These are phyloP conservation scores for Metarhizium humberi DNA, from an alignment of 2,329 filamentous ascomycete species.

Conservation along the genomic window DNA sequence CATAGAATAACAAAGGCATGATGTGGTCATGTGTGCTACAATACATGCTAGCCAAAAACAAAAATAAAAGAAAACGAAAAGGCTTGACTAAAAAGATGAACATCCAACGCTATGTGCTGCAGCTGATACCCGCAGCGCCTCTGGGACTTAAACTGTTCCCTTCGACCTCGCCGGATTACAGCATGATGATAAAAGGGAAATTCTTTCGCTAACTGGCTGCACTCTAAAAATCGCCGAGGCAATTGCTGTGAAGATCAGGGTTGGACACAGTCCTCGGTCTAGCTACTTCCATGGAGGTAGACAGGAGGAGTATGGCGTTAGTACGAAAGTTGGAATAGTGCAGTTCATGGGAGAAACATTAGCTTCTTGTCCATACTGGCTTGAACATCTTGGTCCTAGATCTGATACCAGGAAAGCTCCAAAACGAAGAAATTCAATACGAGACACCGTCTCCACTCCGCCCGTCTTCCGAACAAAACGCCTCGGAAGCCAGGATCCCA, in stretches of 20 bases:
- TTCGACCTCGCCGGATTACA: background rate
- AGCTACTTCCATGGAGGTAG: background rate
- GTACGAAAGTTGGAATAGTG: background rate
- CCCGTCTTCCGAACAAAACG: background rate
- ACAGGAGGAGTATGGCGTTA: background rate
- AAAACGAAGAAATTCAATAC: background rate
- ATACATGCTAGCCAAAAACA: background rate
- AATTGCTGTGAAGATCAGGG: background rate
- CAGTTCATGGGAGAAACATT: background rate
- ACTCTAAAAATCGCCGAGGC: background rate
- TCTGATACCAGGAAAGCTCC: background rate
- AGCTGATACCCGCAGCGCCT: background rate
- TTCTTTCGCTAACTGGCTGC: background rate
- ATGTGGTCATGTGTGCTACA: background rate
- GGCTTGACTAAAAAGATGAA: background rate
- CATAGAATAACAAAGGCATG: background rate
- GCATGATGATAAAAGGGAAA: background rate
- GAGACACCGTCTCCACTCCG: background rate
- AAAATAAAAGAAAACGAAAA: background rate
- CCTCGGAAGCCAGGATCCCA: background rate
- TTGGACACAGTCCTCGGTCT: background rate
- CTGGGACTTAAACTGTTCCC: background rate
- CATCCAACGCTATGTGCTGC: background rate
- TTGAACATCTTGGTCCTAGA: background rate
- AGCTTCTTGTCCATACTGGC: background rate